A percentile compares a stretch with the other conserved stretches of the same genome.
These are phyloP conservation scores for Vitis riparia DNA, from an alignment of 164 flowering plant genomes.

Conservation along the genomic window DNA sequence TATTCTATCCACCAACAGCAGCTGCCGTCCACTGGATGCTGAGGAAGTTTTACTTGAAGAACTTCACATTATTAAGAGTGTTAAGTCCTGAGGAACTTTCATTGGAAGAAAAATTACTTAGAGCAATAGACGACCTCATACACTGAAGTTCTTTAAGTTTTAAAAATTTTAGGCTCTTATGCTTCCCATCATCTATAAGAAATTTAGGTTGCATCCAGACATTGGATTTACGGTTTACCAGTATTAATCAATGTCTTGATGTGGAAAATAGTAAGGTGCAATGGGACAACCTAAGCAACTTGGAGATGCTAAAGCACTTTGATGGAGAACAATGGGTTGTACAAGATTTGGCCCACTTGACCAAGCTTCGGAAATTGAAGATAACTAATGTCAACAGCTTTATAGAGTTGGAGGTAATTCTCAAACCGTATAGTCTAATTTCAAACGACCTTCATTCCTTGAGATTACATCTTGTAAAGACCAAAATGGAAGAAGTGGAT, in stretches of 20 bases:
- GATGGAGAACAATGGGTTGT: not conserved
- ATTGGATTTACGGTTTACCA: constrained; percentile 2
- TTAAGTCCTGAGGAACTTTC: constrained; percentile 6
- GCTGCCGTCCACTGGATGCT: too few species aligned
- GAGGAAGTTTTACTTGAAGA: not conserved
- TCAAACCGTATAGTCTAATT: not conserved
- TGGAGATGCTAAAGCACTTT: constrained; percentile 17
- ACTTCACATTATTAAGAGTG: constrained; percentile 15
- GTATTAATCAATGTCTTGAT: too few species aligned
- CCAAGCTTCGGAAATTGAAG: constrained; percentile 8
- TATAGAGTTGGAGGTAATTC: not conserved
- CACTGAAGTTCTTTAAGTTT: constrained; percentile 29
- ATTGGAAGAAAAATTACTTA: not conserved
- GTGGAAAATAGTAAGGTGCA: not conserved
- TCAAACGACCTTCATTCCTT: not conserved
- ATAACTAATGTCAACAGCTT: not conserved
- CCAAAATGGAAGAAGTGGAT: not conserved
- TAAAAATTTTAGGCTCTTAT: too few species aligned
- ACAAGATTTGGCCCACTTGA: constrained; percentile 4
- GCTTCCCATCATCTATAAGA: constrained; percentile 22
- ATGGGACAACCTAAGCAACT: constrained; percentile 15
- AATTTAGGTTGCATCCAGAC: constrained; percentile 18
- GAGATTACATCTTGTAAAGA: not conserved
- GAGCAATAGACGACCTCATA: constrained; percentile 16
- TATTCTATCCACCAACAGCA: too few species aligned